These are phyloP conservation scores for Odontarrhena argentea DNA, from an alignment of 345 rosid genomes.

Conservation along the genomic window DNA sequence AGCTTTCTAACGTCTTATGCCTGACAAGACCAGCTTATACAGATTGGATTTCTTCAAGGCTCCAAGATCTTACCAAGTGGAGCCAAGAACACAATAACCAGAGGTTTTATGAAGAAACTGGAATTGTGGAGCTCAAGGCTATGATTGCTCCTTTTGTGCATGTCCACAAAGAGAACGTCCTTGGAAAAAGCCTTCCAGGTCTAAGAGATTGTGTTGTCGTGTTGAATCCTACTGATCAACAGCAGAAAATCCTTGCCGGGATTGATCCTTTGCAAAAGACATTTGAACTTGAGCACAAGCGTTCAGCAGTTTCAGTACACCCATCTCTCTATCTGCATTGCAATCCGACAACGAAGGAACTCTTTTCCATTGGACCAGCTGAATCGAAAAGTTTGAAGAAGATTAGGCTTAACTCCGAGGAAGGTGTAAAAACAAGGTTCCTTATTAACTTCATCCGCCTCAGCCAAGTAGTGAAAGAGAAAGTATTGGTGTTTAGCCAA, in stretches of 20 bases:
- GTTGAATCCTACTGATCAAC: constrained; percentile 50
- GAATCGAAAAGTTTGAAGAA: constrained; percentile 29
- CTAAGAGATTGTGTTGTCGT: constrained; percentile 59
- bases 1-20: constrained; percentile 60
- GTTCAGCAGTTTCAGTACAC: constrained; percentile 57
- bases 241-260: constrained; percentile 47
- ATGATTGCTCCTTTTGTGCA: constrained; percentile 70
- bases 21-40: constrained; percentile 54
- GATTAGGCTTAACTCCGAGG: constrained; percentile 39
- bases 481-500: constrained; percentile 78
- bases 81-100: constrained; percentile 43
- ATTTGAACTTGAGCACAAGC: constrained; percentile 38
- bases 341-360: constrained; percentile 23
- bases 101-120: constrained; percentile 40
- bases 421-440: constrained; percentile 68
- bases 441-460: constrained; percentile 54
- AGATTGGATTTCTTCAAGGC: constrained; percentile 26
- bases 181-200: constrained; percentile 66
- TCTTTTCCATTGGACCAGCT: constrained; percentile 6
- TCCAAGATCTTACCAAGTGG: constrained; percentile 39
- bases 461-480: constrained; percentile 51
- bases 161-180: constrained; percentile 60
- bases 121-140: constrained; percentile 38
- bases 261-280: constrained; percentile 33
- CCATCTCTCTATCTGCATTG: constrained; percentile 50